Percentiles rank a stretch among this genome's conserved stretches.
Conservation (phyloP, 331 rosid species). For the Dryas integrifolia region DNA sequence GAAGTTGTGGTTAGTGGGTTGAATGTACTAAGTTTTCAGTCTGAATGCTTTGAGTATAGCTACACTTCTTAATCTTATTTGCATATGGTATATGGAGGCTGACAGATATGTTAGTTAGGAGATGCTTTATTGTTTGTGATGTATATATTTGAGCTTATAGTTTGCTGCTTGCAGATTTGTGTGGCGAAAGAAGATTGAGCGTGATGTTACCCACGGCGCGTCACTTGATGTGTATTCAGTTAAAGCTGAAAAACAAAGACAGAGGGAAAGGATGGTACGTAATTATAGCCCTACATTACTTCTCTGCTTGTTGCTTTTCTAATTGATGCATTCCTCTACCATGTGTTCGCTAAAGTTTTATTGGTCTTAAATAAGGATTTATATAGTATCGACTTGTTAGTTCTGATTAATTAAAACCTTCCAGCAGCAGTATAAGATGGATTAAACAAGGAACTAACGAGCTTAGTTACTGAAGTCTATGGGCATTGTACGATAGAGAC, state of each 20-base stretch:
- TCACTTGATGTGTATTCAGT: slow-evolving; percentile 60
- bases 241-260: slow-evolving; percentile 74
- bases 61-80: background rate
- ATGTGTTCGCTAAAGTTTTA: background rate
- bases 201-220: slow-evolving; percentile 73
- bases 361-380: background rate
- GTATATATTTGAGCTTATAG: slow-evolving; percentile 1
- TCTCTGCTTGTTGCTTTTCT: background rate
- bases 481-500: background rate
- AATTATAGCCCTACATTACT: slow-evolving; percentile 14
- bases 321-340: background rate
- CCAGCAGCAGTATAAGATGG: background rate
- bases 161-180: slow-evolving; percentile 64
- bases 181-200: slow-evolving; percentile 96
- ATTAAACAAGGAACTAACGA: background rate
- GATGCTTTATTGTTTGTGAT: background rate
- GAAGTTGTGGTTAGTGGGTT: background rate
- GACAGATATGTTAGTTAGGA: background rate
- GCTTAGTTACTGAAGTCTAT: background rate
- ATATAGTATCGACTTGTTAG: background rate
- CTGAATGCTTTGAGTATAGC: background rate
- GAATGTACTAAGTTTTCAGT: background rate
- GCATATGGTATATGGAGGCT: background rate
- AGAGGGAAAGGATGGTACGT: slow-evolving; percentile 81
- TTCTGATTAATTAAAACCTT: background rate